These are phyloP conservation scores for Microcyclosporella mali DNA, from an alignment of 2,329 filamentous ascomycete species.

Conservation along the genomic window DNA sequence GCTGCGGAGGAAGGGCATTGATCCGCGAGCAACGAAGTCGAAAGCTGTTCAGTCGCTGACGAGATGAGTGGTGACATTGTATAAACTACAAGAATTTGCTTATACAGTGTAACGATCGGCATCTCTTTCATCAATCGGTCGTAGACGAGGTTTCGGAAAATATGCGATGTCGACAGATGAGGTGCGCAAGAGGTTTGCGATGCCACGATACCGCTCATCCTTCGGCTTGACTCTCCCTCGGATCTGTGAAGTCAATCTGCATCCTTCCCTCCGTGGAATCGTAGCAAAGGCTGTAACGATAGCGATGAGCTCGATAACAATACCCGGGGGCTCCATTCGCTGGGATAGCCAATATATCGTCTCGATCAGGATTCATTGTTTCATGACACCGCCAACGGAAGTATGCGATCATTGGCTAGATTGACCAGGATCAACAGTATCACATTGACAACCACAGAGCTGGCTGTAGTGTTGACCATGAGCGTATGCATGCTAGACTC, in stretches of 20 bases:
- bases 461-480: no score
- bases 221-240: slow-evolving; percentile 50
- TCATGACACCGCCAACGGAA: slow-evolving; percentile 33
- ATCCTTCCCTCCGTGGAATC: slow-evolving; percentile 25
- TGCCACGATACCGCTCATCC: no score
- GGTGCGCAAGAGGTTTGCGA: no score
- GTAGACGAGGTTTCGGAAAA: no score
- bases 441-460: no score
- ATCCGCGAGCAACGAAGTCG: slow-evolving; percentile 36
- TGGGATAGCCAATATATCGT: slow-evolving; percentile 51
- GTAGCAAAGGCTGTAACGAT: slow-evolving; percentile 46
- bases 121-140: no score
- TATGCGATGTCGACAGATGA: no score
- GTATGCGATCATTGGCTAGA: no score
- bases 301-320: slow-evolving; percentile 50
- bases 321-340: slow-evolving; percentile 20
- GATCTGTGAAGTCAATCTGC: slow-evolving; percentile 50
- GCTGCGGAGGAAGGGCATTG: slow-evolving; percentile 43
- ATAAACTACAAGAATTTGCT: neutral
- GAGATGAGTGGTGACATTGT: slow-evolving; percentile 4
- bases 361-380: slow-evolving; percentile 41
- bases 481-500: no score
- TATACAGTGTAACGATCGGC: no score
- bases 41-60: slow-evolving; percentile 18
- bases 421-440: no score